A percentile compares a stretch with the other conserved stretches of the same genome.
phyloP scores from a whole-genome alignment of 2,329 filamentous ascomycete species.

The Alternaria sp. region DNA sequence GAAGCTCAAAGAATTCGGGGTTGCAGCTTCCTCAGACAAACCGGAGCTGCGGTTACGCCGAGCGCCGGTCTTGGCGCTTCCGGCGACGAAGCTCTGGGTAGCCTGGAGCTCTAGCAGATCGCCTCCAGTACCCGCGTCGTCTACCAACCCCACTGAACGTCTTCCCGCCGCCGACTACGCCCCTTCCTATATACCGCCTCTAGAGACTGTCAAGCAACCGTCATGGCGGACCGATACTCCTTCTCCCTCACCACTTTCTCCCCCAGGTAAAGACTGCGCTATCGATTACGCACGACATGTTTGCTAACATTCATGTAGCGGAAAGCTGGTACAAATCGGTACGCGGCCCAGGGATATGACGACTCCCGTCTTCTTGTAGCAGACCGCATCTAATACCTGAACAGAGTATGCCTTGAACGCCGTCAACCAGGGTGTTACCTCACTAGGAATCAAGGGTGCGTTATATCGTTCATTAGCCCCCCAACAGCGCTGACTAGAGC shows the following conservation, averaged over 20 bases:
- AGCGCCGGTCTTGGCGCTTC: conserved; percentile 23
- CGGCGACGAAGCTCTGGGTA: conserved; percentile 29
- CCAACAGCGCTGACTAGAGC: conserved; percentile 6
- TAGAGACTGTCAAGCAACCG: conserved; percentile 14
- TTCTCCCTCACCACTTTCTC: conserved; percentile 99
- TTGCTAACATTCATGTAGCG: conserved; percentile 67
- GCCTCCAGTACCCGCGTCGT: conserved; percentile 23
- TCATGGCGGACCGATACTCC: conserved; percentile 97
- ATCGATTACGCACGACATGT: conserved; percentile 31
- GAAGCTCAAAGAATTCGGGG: conserved; percentile 21
- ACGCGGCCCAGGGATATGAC: conserved; percentile 34
- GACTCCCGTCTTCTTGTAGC: background rate
- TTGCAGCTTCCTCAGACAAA: conserved; percentile 3
- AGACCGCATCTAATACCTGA: conserved; percentile 22
- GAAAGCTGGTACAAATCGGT: conserved; percentile 99
- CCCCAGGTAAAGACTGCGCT: conserved; percentile 74
- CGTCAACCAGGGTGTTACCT: conserved; percentile 98
- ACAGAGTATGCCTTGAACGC: conserved; percentile 98
- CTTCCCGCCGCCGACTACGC: conserved; percentile 3
- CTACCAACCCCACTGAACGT: conserved; percentile 16
- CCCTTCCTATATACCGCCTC: background rate
- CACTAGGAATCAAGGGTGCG: conserved; percentile 95
- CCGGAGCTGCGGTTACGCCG: conserved; percentile 20
- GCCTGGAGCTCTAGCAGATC: conserved; percentile 43
- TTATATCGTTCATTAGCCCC: background rate